Evolutionary conservation across 176 grass and related monocot species (phyloP).

Genomic region (Carex littledalei): DNA sequence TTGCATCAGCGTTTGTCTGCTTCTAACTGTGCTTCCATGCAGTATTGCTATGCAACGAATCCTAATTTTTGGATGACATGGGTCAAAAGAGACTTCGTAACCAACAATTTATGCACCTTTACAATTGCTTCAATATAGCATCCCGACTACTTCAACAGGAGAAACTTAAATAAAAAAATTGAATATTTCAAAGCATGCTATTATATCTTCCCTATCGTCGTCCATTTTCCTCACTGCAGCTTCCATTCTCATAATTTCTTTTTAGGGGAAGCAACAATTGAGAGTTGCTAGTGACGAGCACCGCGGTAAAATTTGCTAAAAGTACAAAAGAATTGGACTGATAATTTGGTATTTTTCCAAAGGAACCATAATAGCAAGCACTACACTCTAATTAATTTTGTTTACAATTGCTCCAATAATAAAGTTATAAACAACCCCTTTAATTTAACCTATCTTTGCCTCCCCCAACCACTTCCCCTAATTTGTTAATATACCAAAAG

Average conservation of each 20-base stretch:
- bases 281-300: not conserved
- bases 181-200: not conserved
- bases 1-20: constrained; percentile 15
- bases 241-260: not conserved
- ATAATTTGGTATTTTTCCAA: not conserved
- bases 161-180: not conserved
- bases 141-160: not conserved
- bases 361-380: not conserved
- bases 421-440: not conserved
- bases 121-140: not conserved
- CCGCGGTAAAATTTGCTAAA: not conserved
- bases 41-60: not conserved
- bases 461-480: not conserved
- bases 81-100: not conserved
- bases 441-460: not conserved
- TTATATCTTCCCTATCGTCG: not conserved
- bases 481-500: not conserved
- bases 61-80: not conserved
- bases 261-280: not conserved
- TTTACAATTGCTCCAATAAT: not conserved
- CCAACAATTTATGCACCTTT: not conserved
- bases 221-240: not conserved
- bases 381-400: not conserved
- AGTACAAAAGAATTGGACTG: not conserved
- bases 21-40: not conserved